phyloP scores from a whole-genome alignment of 306 rosid species.

The Prunus fruticosa region DNA sequence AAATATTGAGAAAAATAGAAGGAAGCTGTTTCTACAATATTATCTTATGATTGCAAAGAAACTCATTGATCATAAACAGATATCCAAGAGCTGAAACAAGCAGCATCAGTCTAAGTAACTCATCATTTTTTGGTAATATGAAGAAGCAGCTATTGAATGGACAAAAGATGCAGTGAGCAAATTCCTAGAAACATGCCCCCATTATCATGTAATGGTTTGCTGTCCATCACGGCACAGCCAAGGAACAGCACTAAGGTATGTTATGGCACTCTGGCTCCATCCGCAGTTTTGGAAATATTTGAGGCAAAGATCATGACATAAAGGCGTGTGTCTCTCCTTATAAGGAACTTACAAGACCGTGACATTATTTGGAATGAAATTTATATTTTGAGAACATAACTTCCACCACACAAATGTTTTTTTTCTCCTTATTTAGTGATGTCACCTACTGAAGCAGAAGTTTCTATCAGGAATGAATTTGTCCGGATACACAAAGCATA shows the following conservation, averaged over 20 bases:
- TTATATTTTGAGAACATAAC: not conserved
- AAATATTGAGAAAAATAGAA: constrained; percentile 15
- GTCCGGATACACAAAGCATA: not conserved
- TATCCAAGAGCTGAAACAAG: not conserved
- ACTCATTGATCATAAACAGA: not conserved
- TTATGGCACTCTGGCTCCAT: not conserved
- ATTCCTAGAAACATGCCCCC: not conserved
- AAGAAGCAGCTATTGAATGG: not conserved
- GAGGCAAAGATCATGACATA: not conserved
- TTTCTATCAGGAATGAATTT: not conserved
- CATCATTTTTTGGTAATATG: not conserved
- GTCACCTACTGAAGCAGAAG: not conserved
- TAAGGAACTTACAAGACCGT: not conserved
- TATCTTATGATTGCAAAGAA: not conserved
- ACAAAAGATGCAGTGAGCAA: not conserved
- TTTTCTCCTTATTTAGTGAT: not conserved
- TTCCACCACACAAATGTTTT: not conserved
- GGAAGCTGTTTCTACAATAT: not conserved
- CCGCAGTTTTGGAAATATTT: not conserved
- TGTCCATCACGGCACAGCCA: not conserved
- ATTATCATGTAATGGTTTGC: not conserved
- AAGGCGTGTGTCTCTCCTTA: not conserved
- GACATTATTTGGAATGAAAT: not conserved
- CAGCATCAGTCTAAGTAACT: not conserved
- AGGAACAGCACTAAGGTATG: not conserved